A percentile compares a stretch with the other conserved stretches of the same genome.
Evolutionary conservation across 306 rosid genomes (phyloP).

Genomic region (Cicer pinnatifidum): DNA sequence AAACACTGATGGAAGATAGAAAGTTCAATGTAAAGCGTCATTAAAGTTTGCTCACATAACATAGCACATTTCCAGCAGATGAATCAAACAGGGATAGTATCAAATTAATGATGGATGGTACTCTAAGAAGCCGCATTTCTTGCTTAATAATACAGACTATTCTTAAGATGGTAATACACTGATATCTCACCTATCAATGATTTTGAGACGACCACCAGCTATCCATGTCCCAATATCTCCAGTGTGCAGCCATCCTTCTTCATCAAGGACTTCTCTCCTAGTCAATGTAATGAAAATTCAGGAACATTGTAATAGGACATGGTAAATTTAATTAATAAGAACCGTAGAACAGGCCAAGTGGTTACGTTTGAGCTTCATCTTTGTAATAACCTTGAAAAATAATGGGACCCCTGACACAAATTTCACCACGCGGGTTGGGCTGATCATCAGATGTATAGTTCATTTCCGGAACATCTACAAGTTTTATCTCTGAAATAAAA

Average conservation of each 20-base stretch:
- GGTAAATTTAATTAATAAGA: slow-evolving; percentile 36
- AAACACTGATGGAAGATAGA: slow-evolving; percentile 7
- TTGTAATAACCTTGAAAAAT: slow-evolving; percentile 84
- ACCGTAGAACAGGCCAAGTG: slow-evolving; percentile 47
- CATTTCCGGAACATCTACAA: slow-evolving; percentile 97
- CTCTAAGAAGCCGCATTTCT: slow-evolving; percentile 16
- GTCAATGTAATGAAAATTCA: slow-evolving; percentile 44
- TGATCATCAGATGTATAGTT: slow-evolving; percentile 83
- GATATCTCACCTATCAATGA: slow-evolving; percentile 85
- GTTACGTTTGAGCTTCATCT: slow-evolving; percentile 92
- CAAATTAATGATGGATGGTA: slow-evolving; percentile 6
- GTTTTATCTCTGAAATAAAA: slow-evolving; percentile 84
- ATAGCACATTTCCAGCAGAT: slow-evolving; percentile 14
- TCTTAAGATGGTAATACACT: slow-evolving; percentile 6
- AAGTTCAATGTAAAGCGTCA: slow-evolving; percentile 29
- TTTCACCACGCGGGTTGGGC: slow-evolving; percentile 98
- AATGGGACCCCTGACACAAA: slow-evolving; percentile 95
- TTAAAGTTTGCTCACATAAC: slow-evolving; percentile 35
- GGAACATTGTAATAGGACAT: slow-evolving; percentile 33
- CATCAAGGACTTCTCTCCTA: slow-evolving; percentile 93
- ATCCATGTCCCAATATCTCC: slow-evolving; percentile 94
- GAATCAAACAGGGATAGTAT: slow-evolving; percentile 13
- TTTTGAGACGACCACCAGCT: slow-evolving; percentile 92
- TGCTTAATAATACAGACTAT: slow-evolving; percentile 1
- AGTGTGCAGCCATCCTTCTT: slow-evolving; percentile 95